Base-by-base conservation (phyloP, 306 rosid species). In the Bauhinia variegata region DNA sequence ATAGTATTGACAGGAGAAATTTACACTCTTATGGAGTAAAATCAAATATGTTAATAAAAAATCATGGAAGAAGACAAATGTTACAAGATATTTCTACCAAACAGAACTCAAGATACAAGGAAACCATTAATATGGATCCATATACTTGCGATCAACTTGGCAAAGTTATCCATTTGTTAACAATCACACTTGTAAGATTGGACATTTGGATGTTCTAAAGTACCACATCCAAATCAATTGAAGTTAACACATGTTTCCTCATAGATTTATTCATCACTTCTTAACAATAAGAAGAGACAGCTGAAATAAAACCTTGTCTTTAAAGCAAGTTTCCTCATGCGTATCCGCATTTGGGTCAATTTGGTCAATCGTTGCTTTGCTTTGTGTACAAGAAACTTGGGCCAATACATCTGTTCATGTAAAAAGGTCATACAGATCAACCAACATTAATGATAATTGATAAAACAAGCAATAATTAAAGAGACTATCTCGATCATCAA, bases 331-430 rank as follows among this genome's bases (percentile, higher is more conserved):
- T 86, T 89, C 80, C 96, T 89, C 96, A 90, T 88, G 6, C 96
- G 96, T 74, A 93, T 93, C 71, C 95, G 75, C 96, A 88, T 86
- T 63, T 90, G 97, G 68, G 97, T 93, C 97, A 93, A 89, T 79
- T 93, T 93, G 31, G 96, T 89, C 73, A 89, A 72, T 15, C 98
- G 88, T 67, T 93, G 97, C 75, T 93, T 93, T 63, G 81, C 75
- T 84, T 93, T 90, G 87, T 93, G 97, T 57, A 88, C 79, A 66
- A 93, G 96, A 66, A 90, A 68, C 86, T 93, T 89, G 19, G 96
- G 97, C 97, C 96, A 93, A 75, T 88, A 90, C 90, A 90, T 76
- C 99, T 93, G 77, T 31, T 43, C 51, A 76, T n/a, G 38, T 33
- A 76, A 39, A 60, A 75, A 67, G 30, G 30, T 15, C 43, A 38